These are phyloP conservation scores for Russula sp. DNA, from an alignment of 768 basidiomycete genomes.

Conservation along the genomic window DNA sequence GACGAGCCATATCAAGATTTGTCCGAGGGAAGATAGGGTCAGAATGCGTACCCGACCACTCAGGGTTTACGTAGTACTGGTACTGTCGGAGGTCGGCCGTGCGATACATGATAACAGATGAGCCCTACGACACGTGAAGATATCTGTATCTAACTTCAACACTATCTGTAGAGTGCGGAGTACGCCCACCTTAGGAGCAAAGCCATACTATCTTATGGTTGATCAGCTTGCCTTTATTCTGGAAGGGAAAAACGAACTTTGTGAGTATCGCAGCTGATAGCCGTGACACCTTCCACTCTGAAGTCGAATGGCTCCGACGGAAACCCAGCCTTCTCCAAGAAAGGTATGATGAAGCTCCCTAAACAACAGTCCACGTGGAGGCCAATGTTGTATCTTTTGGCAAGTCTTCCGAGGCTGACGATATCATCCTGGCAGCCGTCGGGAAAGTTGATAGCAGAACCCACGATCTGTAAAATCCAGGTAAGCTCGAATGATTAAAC, in stretches of 20 bases:
- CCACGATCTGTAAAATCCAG: constrained; percentile 51
- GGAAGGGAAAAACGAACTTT: constrained; percentile 43
- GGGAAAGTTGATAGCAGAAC: constrained; percentile 80
- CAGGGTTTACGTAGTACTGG: constrained; percentile 81
- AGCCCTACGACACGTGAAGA: constrained; percentile 44
- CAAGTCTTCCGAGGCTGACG: constrained; percentile 64
- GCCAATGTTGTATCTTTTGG: constrained; percentile 66
- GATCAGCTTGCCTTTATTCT: constrained; percentile 7
- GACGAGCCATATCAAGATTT: constrained; percentile 22
- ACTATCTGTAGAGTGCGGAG: background rate
- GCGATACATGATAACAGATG: constrained; percentile 94
- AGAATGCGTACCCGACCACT: constrained; percentile 57
- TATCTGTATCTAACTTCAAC: background rate
- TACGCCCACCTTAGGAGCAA: constrained; percentile 72
- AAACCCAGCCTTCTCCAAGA: constrained; percentile 73
- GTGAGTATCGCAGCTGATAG: constrained; percentile 94
- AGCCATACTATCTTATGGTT: constrained; percentile 60
- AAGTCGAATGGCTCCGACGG: constrained; percentile 82
- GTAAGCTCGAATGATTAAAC: constrained; percentile 3
- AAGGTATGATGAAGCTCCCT: constrained; percentile 91
- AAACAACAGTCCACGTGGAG: constrained; percentile 94
- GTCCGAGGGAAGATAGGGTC: constrained; percentile 1
- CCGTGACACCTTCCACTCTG: constrained; percentile 82
- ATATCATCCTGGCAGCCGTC: constrained; percentile 88
- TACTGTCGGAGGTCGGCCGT: constrained; percentile 63